phyloP scores from a whole-genome alignment of 108 stramenopile species.

The Discostella stelligeroides region DNA sequence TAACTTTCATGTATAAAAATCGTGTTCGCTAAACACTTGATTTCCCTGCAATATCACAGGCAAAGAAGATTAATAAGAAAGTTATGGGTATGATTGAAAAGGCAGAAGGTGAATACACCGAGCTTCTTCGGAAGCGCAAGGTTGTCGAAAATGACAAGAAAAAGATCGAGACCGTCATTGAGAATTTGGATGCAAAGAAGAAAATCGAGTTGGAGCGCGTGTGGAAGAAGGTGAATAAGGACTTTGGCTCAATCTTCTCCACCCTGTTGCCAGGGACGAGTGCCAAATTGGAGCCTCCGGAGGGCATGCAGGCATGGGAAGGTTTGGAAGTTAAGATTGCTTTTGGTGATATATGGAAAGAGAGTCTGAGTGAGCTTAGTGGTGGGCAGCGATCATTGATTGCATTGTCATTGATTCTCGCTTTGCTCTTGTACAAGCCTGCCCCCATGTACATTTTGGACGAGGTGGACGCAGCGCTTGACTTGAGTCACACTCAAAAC shows the following conservation, averaged over 20 bases:
- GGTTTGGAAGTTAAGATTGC: constrained; percentile 98
- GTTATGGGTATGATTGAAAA: constrained; percentile 99
- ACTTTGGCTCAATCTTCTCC: constrained; percentile 99
- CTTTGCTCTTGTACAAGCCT: constrained; percentile 96
- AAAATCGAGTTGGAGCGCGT: constrained; percentile 91
- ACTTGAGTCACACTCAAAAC: constrained; percentile 99
- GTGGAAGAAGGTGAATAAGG: constrained; percentile 96
- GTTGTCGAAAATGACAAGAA: constrained; percentile 98
- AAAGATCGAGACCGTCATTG: constrained; percentile 97
- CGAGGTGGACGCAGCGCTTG: constrained; percentile 98
- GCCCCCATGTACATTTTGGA: constrained; percentile 99
- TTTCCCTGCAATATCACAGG: constrained; percentile 29
- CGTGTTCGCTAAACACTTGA: background rate
- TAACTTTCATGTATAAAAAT: background rate
- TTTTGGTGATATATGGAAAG: constrained; percentile 97
- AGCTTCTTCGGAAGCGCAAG: constrained; percentile 93
- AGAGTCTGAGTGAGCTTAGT: constrained; percentile 96
- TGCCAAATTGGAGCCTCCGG: constrained; percentile 96
- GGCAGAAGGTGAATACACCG: constrained; percentile 97
- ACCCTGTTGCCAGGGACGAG: constrained; percentile 95
- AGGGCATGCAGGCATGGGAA: constrained; percentile 92
- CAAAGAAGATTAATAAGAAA: constrained; percentile 98
- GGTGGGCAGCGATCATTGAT: constrained; percentile 98
- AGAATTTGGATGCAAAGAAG: constrained; percentile 97
- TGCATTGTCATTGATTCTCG: constrained; percentile 96